phyloP scores from a whole-genome alignment of 495 filamentous ascomycete species.

The Neurospora hispaniola region DNA sequence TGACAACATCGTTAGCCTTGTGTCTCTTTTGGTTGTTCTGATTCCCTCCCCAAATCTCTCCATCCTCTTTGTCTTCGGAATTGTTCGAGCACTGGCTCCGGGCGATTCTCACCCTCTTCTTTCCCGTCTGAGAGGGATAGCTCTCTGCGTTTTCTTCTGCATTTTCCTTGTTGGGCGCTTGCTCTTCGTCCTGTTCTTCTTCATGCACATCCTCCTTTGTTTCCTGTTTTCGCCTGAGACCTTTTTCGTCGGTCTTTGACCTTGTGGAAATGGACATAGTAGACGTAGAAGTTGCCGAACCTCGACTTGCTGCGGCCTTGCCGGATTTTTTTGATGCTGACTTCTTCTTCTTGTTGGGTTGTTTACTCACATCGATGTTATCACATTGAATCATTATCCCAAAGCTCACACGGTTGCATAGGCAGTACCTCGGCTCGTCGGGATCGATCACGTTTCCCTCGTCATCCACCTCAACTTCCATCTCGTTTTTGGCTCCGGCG shows the following conservation, averaged over 20 bases:
- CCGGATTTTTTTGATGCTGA: neutral
- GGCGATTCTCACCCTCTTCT: neutral
- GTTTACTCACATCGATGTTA: slow-evolving; percentile 66
- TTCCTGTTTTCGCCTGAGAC: neutral
- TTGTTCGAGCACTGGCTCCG: neutral
- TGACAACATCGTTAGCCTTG: slow-evolving; percentile 8
- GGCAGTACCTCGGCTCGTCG: slow-evolving; percentile 78
- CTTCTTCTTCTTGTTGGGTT: neutral
- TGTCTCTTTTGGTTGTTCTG: neutral
- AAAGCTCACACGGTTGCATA: slow-evolving; percentile 85
- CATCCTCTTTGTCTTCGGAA: neutral
- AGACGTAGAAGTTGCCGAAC: neutral
- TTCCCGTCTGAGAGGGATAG: neutral
- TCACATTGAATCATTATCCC: slow-evolving; percentile 96
- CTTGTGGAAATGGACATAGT: neutral
- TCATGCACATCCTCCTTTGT: neutral
- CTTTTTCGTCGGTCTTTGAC: neutral
- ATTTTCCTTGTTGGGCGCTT: neutral
- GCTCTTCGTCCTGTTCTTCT: neutral
- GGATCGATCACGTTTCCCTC: slow-evolving; percentile 74
- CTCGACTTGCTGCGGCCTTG: neutral
- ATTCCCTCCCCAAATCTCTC: neutral
- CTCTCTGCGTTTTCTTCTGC: neutral
- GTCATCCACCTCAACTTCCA: slow-evolving; percentile 47
- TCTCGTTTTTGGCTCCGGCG: neutral